These are phyloP conservation scores for Eragrostis curvula DNA, from an alignment of 176 grass and related monocot species.

Conservation along the genomic window DNA sequence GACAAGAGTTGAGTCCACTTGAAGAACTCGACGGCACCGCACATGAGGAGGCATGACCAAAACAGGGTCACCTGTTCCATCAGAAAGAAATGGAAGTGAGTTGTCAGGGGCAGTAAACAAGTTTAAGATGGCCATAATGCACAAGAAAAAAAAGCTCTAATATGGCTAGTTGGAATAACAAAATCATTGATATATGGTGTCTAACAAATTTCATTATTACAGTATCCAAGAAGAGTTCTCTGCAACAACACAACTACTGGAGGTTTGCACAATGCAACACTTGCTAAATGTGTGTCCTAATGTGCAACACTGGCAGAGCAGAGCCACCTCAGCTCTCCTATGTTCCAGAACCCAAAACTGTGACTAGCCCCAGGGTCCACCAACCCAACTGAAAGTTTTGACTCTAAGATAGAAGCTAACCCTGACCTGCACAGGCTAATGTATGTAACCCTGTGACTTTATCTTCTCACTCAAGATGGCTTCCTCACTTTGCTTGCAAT, in stretches of 20 bases:
- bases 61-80: slow-evolving; percentile 65
- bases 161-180: background rate
- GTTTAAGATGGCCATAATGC: background rate
- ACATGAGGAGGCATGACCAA: slow-evolving; percentile 69
- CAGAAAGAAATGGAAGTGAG: slow-evolving; percentile 13
- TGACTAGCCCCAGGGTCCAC: background rate
- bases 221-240: background rate
- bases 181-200: background rate
- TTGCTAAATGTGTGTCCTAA: background rate
- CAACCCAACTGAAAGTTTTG: background rate
- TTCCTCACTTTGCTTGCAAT: background rate
- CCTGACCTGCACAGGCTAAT: too few relatives aligned
- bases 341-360: background rate
- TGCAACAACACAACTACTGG: background rate
- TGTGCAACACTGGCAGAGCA: background rate
- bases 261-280: slow-evolving; percentile 7
- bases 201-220: background rate
- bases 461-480: background rate
- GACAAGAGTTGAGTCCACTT: slow-evolving; percentile 66
- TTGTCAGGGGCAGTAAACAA: background rate
- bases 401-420: background rate
- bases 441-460: background rate
- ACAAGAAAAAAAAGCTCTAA: too few relatives aligned
- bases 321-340: background rate
- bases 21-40: slow-evolving; percentile 65